These are phyloP conservation scores for Parmales sp. DNA, from an alignment of 108 stramenopile species.

Conservation along the genomic window DNA sequence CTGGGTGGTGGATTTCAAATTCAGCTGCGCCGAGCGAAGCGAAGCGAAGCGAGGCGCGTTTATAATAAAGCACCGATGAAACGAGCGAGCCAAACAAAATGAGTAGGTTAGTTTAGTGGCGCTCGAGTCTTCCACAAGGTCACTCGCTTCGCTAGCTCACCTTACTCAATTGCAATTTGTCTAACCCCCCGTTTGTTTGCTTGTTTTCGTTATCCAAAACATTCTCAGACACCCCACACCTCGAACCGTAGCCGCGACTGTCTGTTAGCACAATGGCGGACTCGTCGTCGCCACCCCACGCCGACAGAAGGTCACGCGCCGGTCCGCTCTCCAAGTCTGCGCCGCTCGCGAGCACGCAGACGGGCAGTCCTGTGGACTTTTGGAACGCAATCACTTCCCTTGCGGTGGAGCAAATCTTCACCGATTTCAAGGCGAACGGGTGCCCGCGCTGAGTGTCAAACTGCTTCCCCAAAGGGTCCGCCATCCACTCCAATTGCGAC, in stretches of 20 bases:
- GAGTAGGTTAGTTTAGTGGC: not conserved
- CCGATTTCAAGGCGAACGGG: conserved; percentile 45
- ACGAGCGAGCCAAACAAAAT: not conserved
- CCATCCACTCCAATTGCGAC: conserved; percentile 80
- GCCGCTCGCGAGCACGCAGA: conserved; percentile 63
- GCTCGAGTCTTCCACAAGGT: not conserved
- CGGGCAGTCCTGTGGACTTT: conserved; percentile 41
- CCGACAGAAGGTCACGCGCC: conserved; percentile 62
- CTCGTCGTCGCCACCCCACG: conserved; percentile 66
- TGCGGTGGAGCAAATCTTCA: conserved; percentile 42
- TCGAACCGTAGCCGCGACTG: conserved; percentile 25
- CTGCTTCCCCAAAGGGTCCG: conserved; percentile 31
- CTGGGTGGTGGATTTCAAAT: conserved; percentile 33
- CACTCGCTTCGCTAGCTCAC: not conserved
- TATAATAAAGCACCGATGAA: not conserved
- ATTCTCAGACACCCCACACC: conserved; percentile 38
- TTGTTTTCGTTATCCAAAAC: conserved; percentile 22
- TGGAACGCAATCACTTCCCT: conserved; percentile 43
- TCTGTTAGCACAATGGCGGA: conserved; percentile 68
- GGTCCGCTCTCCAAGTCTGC: conserved; percentile 65
- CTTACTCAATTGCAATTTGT: not conserved
- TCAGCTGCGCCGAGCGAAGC: conserved; percentile 36
- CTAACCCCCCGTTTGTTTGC: not conserved
- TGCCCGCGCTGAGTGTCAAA: conserved; percentile 27
- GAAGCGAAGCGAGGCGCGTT: conserved; percentile 7